These are phyloP conservation scores for Phytophthora brassicae DNA, from an alignment of 352 stramenopile genomes.

Conservation along the genomic window DNA sequence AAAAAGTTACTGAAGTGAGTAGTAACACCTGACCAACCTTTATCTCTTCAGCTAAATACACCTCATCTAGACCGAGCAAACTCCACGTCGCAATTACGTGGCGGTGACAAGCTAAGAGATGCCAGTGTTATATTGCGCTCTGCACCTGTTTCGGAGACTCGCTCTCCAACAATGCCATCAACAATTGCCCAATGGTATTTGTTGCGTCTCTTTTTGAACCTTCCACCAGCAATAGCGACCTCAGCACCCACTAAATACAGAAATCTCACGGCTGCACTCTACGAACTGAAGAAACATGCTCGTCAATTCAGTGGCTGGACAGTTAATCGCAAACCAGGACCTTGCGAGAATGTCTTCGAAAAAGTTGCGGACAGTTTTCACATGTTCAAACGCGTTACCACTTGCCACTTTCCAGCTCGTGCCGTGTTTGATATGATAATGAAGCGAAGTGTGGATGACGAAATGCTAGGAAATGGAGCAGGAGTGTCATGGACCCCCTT, in stretches of 20 bases:
- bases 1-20: conserved; percentile 4
- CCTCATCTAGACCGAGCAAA: not conserved
- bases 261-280: conserved; percentile 44
- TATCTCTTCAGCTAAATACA: not conserved
- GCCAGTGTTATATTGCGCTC: not conserved
- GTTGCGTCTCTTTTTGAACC: conserved; percentile 62
- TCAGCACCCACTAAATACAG: conserved; percentile 54
- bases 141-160: conserved; percentile 25
- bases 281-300: conserved; percentile 58
- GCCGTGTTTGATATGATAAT: conserved; percentile 76
- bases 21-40: conserved; percentile 2
- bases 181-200: conserved; percentile 70
- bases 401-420: conserved; percentile 63
- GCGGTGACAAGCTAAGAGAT: not conserved
- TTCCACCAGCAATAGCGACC: conserved; percentile 35
- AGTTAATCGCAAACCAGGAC: conserved; percentile 31
- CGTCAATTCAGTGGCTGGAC: conserved; percentile 43
- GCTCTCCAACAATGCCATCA: conserved; percentile 7
- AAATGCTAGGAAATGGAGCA: conserved; percentile 12
- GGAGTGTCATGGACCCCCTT: conserved; percentile 38
- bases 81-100: conserved; percentile 3
- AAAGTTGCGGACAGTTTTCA: conserved; percentile 60
- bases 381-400: conserved; percentile 66
- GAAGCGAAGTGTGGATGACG: conserved; percentile 33
- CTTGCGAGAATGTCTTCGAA: conserved; percentile 58